phyloP scores from a whole-genome alignment of 1,139 yeast species.

The Keqinozyma sinolaborantium region DNA sequence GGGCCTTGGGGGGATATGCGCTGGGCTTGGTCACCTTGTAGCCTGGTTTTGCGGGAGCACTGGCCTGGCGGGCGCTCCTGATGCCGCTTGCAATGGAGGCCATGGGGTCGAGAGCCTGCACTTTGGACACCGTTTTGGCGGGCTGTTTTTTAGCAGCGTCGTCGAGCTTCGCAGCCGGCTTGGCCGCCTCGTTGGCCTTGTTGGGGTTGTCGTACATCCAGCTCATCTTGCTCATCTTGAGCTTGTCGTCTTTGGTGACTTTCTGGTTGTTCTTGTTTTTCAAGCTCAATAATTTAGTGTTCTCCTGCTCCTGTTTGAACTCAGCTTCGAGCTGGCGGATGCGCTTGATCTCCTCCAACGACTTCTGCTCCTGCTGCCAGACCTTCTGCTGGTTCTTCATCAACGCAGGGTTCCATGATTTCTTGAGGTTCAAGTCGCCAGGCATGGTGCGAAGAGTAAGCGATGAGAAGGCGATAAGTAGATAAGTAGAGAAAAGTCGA shows the following conservation, averaged over 20 bases:
- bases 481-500: too few relatives aligned
- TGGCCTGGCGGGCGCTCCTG: too few relatives aligned
- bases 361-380: conserved; percentile 80
- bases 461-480: too few relatives aligned
- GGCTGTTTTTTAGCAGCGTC: conserved; percentile 35
- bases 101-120: conserved; percentile 18
- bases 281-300: conserved; percentile 52
- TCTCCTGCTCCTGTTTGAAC: conserved; percentile 60
- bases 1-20: neutral
- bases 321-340: conserved; percentile 66
- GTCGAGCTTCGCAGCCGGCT: conserved; percentile 31
- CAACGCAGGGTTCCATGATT: conserved; percentile 94
- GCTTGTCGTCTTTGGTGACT: conserved; percentile 36
- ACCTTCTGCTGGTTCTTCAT: conserved; percentile 83
- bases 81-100: conserved; percentile 8
- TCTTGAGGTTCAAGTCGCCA: conserved; percentile 82
- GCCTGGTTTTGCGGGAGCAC: neutral
- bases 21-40: neutral
- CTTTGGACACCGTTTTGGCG: conserved; percentile 29
- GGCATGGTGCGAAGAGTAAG: conserved; percentile 37
- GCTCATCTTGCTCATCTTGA: conserved; percentile 51
- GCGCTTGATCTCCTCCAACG: conserved; percentile 65
- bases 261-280: conserved; percentile 15
- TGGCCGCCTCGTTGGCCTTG: conserved; percentile 16
- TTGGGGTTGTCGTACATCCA: conserved; percentile 79